phyloP scores from a whole-genome alignment of 495 filamentous ascomycete genomes.

The Trichoderma gamsii region DNA sequence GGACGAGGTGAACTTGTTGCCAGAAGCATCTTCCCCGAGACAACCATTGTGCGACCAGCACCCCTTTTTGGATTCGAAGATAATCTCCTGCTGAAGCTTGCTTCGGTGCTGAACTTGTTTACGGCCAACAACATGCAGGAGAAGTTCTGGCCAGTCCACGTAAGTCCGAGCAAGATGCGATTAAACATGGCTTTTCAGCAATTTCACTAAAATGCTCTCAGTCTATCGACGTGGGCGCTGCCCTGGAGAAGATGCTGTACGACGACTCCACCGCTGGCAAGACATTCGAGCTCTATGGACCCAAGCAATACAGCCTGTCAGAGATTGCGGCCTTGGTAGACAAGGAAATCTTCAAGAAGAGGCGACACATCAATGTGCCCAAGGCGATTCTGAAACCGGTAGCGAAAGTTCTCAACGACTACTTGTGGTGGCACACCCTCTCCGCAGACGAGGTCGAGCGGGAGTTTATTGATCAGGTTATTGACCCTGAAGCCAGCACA shows the following conservation, averaged over 20 bases:
- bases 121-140: slow-evolving; percentile 91
- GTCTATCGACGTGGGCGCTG: slow-evolving; percentile 82
- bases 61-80: slow-evolving; percentile 96
- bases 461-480: slow-evolving; percentile 89
- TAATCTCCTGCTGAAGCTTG: slow-evolving; percentile 79
- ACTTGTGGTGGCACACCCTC: slow-evolving; percentile 79
- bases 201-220: slow-evolving; percentile 24
- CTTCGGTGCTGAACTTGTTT: slow-evolving; percentile 68
- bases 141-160: slow-evolving; percentile 86
- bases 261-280: slow-evolving; percentile 84
- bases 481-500: slow-evolving; percentile 88
- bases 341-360: slow-evolving; percentile 82
- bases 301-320: slow-evolving; percentile 81
- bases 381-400: slow-evolving; percentile 67
- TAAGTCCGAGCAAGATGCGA: slow-evolving; percentile 39
- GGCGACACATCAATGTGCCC: slow-evolving; percentile 87
- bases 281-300: slow-evolving; percentile 93
- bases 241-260: slow-evolving; percentile 79
- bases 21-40: slow-evolving; percentile 91
- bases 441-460: slow-evolving; percentile 86
- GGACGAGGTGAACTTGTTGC: slow-evolving; percentile 75
- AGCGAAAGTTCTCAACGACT: slow-evolving; percentile 65
- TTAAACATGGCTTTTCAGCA: neutral
- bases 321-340: slow-evolving; percentile 86
- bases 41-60: slow-evolving; percentile 91